phyloP scores from a whole-genome alignment of 2,329 filamentous ascomycete genomes.

The Proliferodiscus dingleyae region DNA sequence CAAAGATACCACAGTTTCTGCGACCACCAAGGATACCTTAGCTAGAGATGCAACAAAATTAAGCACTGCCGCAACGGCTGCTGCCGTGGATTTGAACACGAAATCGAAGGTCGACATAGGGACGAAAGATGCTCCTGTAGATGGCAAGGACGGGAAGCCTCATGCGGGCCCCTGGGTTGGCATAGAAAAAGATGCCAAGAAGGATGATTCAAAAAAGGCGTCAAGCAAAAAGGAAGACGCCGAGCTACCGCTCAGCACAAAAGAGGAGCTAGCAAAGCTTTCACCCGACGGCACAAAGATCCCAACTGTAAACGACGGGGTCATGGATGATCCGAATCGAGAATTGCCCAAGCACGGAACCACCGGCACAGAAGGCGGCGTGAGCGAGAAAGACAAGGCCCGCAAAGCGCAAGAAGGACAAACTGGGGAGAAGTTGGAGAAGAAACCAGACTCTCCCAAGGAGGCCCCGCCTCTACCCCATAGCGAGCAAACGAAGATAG shows the following conservation, averaged over 20 bases:
- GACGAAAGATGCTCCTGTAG: conserved; percentile 80
- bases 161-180: conserved; percentile 80
- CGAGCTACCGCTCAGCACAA: conserved; percentile 34
- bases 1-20: conserved; percentile 19
- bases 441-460: conserved; percentile 78
- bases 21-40: conserved; percentile 20
- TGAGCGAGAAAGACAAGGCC: conserved; percentile 80
- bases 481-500: conserved; percentile 69
- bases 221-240: conserved; percentile 32
- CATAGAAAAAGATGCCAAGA: conserved; percentile 43
- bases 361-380: conserved; percentile 82
- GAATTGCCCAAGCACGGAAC: conserved; percentile 76
- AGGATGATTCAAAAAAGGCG: conserved; percentile 40
- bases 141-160: conserved; percentile 89
- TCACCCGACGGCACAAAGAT: conserved; percentile 57
- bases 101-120: conserved; percentile 37
- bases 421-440: conserved; percentile 61
- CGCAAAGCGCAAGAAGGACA: conserved; percentile 62
- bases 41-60: conserved; percentile 12
- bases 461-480: conserved; percentile 78
- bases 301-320: conserved; percentile 66
- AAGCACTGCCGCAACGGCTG: too few relatives aligned
- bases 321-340: conserved; percentile 87
- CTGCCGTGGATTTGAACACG: conserved; percentile 25
- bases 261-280: conserved; percentile 48